Base-by-base conservation (phyloP, 2,329 filamentous ascomycete genomes). In the Coleophoma cylindrospora region DNA sequence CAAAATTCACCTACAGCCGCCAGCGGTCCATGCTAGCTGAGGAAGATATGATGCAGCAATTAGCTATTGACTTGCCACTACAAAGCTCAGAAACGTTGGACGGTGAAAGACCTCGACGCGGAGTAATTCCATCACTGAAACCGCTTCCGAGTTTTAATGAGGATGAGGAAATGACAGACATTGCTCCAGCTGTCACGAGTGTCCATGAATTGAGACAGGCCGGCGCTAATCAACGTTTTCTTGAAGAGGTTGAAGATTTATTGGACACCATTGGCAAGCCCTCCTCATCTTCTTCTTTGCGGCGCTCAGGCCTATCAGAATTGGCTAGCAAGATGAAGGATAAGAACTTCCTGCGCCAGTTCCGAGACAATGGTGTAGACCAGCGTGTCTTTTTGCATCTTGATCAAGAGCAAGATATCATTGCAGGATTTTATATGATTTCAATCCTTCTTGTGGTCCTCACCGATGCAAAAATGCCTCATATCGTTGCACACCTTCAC, bases 321-420 rank as follows among this genome's bases (percentile, higher is more conserved):
- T 64, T 86, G 40, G 76, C 76, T 1, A 72, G 76, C 41, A 83
- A 81, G 58, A 71, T 85, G 40, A 75, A 77, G 45, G 72, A 84
- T 45, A 83, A 83, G 59, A 73, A 73, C 1, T 91, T 88, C 58
- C 72, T 81, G 27, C 74, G 75, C 15, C 84, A 87, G 54, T 91
- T 96, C 59, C 76, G 87, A 17, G 84, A 91, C 54, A 84, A 89
- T 57, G 81, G 83, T 7, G 81, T 87, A 50, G 87, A 89, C 54
- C 77, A 83, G 48, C 79, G 79, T 32, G 73, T 96, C 14, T 79
- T 90, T 47, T 74, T 79, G 41, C 77, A 80, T 40, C 72, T 87
- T 10, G 75, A 74, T 1, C 72, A 74, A 45, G 80, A 86, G 60
- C 68, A 74, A 1, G 86, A 91, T 62, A 56, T 76, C 19, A 70